These are phyloP conservation scores for Miscanthus lutarioriparius DNA, from an alignment of 176 grass and related monocot genomes.

Conservation along the genomic window DNA sequence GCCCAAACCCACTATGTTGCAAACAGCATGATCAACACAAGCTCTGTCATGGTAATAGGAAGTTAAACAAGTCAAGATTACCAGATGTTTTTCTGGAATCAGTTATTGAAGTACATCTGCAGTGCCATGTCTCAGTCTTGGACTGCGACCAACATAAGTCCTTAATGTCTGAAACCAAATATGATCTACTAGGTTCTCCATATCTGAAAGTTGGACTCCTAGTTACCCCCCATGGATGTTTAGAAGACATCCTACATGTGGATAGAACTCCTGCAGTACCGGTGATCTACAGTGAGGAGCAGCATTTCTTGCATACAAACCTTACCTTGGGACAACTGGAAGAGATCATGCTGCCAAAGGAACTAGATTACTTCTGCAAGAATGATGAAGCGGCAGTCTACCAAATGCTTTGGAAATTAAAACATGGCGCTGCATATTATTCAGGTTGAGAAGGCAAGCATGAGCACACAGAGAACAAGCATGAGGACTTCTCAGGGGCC, in stretches of 20 bases:
- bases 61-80: background rate
- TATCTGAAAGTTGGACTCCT: background rate
- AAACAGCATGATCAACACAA: background rate
- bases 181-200: background rate
- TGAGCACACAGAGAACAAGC: background rate
- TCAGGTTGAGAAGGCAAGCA: background rate
- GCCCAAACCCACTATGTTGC: slow-evolving; percentile 4
- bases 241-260: background rate
- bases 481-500: background rate
- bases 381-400: background rate
- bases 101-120: background rate
- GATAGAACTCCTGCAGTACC: background rate
- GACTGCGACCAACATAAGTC: background rate
- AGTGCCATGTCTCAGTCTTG: background rate
- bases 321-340: background rate
- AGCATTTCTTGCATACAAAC: background rate
- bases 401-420: background rate
- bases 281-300: background rate
- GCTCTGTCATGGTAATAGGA: background rate
- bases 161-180: background rate
- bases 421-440: background rate
- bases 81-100: background rate
- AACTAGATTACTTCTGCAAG: background rate
- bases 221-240: background rate
- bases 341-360: background rate